A percentile compares a stretch with the other conserved stretches of the same genome.
Evolutionary conservation across 2,329 filamentous ascomycete species (phyloP).

Genomic region (Ophiostoma ulmi): DNA sequence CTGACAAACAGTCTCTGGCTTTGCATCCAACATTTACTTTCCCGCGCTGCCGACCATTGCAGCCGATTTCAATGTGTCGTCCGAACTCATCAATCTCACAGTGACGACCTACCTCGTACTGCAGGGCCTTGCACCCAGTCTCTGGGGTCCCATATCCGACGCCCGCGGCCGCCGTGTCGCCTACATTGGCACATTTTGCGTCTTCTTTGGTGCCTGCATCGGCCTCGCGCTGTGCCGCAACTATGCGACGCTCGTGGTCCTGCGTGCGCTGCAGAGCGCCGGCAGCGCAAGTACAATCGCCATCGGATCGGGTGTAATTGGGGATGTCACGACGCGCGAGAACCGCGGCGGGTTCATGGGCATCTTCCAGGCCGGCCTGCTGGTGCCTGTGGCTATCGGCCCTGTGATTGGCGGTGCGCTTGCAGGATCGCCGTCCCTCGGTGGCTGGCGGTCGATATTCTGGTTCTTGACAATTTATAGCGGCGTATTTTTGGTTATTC

Average conservation of each 20-base stretch:
- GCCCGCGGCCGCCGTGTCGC: constrained; percentile 55
- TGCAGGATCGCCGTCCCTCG: constrained; percentile 46
- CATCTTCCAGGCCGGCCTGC: constrained; percentile 54
- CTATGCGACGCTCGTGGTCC: constrained; percentile 53
- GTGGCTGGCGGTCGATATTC: constrained; percentile 61
- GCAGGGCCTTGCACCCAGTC: constrained; percentile 55
- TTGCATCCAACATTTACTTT: constrained; percentile 56
- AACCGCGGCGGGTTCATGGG: constrained; percentile 70
- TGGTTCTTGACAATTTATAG: constrained; percentile 61
- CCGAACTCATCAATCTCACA: constrained; percentile 44
- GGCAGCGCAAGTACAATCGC: constrained; percentile 66
- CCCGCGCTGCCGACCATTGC: constrained; percentile 41
- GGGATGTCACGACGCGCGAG: constrained; percentile 62
- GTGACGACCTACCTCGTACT: constrained; percentile 59
- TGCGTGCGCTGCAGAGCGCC: constrained; percentile 58
- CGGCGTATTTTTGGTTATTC: constrained; percentile 47
- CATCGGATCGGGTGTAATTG: constrained; percentile 64
- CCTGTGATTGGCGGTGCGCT: constrained; percentile 62
- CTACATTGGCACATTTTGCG: constrained; percentile 53
- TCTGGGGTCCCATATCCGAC: constrained; percentile 59
- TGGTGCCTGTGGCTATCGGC: constrained; percentile 50
- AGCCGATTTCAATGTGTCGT: constrained; percentile 36
- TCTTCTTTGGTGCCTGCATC: constrained; percentile 55
- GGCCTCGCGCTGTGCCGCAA: constrained; percentile 54
- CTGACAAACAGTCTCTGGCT: constrained; percentile 42